Conservation (phyloP, 176 grass and related monocot genomes). For the Echinochloa phyllopogon region DNA sequence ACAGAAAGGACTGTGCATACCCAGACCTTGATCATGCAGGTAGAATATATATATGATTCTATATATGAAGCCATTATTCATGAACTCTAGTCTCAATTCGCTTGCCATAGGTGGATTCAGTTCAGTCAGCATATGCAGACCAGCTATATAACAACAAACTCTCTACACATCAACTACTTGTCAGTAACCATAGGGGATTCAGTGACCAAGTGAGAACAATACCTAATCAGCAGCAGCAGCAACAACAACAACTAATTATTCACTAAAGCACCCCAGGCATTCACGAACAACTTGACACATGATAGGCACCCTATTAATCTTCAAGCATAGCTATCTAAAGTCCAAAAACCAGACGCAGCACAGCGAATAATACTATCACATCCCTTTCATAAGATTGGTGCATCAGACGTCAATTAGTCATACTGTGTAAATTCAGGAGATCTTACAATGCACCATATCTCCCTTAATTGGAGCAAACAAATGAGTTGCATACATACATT, state of each 20-base stretch:
- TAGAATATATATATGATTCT: constrained; percentile 6
- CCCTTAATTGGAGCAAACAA: neutral
- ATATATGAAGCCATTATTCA: constrained; percentile 3
- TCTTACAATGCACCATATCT: neutral
- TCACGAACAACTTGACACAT: constrained; percentile 2
- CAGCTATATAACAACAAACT: neutral
- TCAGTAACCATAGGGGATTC: neutral
- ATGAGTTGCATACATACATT: constrained; percentile 1
- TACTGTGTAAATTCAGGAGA: neutral
- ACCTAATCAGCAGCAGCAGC: neutral
- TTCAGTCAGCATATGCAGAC: too few relatives aligned
- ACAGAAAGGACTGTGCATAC: neutral
- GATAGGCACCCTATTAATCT: neutral
- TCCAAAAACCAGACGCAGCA: neutral
- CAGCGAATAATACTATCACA: neutral
- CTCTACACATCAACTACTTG: neutral
- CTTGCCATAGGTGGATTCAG: too few relatives aligned
- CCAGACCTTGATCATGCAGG: neutral
- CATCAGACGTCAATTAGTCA: neutral
- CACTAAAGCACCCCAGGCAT: neutral
- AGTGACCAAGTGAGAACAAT: neutral
- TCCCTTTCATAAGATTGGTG: neutral
- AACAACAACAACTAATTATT: neutral
- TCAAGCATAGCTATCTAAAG: neutral
- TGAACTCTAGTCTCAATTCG: neutral